Evolutionary conservation across 352 stramenopile genomes (phyloP).

Genomic region (Globisporangium irregulare): DNA sequence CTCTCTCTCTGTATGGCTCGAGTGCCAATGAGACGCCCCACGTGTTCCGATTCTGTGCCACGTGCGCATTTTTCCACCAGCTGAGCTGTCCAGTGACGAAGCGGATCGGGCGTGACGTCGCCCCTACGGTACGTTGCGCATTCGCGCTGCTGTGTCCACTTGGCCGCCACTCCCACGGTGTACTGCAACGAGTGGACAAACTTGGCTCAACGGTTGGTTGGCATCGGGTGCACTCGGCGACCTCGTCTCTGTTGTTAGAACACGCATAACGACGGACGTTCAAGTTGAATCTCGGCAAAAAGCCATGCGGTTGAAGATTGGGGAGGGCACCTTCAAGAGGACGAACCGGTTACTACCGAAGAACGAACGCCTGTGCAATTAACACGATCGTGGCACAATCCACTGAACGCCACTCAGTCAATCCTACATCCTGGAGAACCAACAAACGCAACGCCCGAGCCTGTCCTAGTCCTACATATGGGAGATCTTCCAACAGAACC

Average conservation of each 20-base stretch:
- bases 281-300: conserved; percentile 18
- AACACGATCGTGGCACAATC: background rate
- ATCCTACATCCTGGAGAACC: background rate
- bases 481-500: background rate
- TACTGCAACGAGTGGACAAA: conserved; percentile 4
- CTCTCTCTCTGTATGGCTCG: background rate
- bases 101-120: background rate
- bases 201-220: conserved; percentile 5
- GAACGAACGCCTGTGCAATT: background rate
- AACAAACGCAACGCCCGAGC: background rate
- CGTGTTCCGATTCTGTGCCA: background rate
- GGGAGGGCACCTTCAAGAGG: conserved; percentile 5
- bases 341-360: background rate
- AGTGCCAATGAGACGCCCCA: background rate
- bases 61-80: conserved; percentile 3
- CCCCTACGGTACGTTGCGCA: background rate
- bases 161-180: background rate
- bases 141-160: conserved; percentile 4
- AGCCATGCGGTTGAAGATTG: conserved; percentile 13
- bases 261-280: conserved; percentile 1
- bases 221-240: background rate
- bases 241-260: conserved; percentile 1
- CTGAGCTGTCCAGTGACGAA: conserved; percentile 2
- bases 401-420: background rate
- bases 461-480: background rate